These are phyloP conservation scores for Colletotrichum sojae DNA, from an alignment of 2,329 filamentous ascomycete genomes.

Conservation along the genomic window DNA sequence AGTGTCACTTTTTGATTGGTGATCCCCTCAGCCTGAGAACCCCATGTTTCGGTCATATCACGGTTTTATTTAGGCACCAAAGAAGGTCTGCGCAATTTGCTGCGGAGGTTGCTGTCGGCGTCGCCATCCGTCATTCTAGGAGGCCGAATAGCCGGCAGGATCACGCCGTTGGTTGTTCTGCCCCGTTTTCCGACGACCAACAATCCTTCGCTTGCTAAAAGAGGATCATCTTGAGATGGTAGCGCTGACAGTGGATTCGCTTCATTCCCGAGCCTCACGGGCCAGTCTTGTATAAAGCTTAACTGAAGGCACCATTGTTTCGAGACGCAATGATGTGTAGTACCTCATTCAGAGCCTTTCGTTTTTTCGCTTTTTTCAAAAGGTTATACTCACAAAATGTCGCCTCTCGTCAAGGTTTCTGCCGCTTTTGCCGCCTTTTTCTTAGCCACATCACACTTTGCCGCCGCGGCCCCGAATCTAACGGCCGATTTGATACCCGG, in stretches of 20 bases:
- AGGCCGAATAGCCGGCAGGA: slow-evolving; percentile 11
- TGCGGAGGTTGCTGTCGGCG: not conserved
- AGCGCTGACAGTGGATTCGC: not conserved
- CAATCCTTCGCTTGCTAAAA: slow-evolving; percentile 14
- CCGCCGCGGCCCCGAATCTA: slow-evolving; percentile 11
- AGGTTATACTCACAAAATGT: not conserved
- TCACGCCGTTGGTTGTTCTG: slow-evolving; percentile 9
- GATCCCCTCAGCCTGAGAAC: too few relatives aligned
- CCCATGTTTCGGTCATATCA: too few relatives aligned
- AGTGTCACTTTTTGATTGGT: too few relatives aligned
- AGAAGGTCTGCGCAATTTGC: too few relatives aligned
- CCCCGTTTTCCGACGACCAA: not conserved
- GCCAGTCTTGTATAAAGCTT: not conserved
- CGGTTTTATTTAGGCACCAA: too few relatives aligned
- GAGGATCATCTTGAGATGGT: not conserved
- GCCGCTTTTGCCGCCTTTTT: slow-evolving; percentile 1
- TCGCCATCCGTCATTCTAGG: not conserved
- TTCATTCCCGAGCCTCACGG: not conserved
- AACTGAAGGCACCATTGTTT: too few relatives aligned
- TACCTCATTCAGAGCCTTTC: not conserved
- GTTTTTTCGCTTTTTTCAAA: not conserved
- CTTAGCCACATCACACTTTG: not conserved
- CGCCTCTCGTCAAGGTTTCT: not conserved
- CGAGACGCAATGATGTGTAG: too few relatives aligned
- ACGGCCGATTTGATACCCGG: slow-evolving; percentile 15